Evolutionary conservation across 1,284 basidiomycete species (phyloP).

Genomic region (Tylopilus orsonianus): DNA sequence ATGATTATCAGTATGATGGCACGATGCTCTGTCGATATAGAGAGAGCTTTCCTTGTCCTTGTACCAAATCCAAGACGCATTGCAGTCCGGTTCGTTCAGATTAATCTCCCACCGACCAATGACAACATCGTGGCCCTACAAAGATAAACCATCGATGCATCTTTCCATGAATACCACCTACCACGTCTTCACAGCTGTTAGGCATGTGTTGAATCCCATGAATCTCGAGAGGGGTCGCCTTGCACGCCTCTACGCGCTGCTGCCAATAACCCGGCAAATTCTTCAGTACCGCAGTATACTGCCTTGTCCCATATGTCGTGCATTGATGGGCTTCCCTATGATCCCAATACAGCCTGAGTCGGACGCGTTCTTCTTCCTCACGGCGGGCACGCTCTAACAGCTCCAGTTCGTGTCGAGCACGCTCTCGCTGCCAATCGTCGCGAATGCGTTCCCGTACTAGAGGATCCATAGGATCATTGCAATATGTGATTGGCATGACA

Average conservation of each 20-base stretch:
- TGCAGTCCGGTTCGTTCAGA: slow-evolving; percentile 25
- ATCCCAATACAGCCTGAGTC: slow-evolving; percentile 21
- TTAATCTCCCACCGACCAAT: slow-evolving; percentile 24
- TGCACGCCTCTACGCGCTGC: slow-evolving; percentile 23
- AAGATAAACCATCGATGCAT: not conserved
- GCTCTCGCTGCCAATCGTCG: slow-evolving; percentile 21
- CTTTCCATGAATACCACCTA: slow-evolving; percentile 4
- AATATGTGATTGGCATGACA: slow-evolving; percentile 20
- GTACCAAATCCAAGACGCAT: slow-evolving; percentile 21
- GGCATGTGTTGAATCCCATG: slow-evolving; percentile 26
- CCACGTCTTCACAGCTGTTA: slow-evolving; percentile 23
- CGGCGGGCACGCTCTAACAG: slow-evolving; percentile 14
- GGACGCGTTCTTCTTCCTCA: slow-evolving; percentile 26
- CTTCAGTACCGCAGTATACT: slow-evolving; percentile 27
- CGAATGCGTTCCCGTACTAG: slow-evolving; percentile 20
- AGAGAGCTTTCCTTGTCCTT: slow-evolving; percentile 25
- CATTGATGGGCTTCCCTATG: slow-evolving; percentile 23
- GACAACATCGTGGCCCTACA: slow-evolving; percentile 17
- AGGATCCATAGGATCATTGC: slow-evolving; percentile 23
- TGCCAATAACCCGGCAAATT: slow-evolving; percentile 23
- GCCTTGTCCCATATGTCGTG: slow-evolving; percentile 28
- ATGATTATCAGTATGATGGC: not conserved
- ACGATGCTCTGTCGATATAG: not conserved
- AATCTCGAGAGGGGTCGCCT: slow-evolving; percentile 18
- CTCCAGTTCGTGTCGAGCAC: slow-evolving; percentile 11